These are phyloP conservation scores for Shiraia bambusicola DNA, from an alignment of 2,329 filamentous ascomycete genomes.

Conservation along the genomic window DNA sequence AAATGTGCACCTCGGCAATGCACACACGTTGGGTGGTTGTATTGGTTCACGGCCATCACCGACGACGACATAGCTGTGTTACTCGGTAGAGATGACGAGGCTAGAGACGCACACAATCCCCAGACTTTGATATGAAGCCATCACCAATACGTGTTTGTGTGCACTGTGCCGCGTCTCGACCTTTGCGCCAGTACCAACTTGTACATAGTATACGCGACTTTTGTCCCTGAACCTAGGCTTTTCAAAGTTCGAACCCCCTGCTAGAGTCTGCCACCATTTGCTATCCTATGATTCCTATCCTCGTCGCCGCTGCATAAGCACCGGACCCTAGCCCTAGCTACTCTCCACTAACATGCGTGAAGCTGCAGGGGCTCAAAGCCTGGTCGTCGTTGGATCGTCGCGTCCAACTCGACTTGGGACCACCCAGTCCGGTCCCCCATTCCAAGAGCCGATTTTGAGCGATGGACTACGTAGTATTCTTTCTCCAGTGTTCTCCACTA, in stretches of 20 bases:
- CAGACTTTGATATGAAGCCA: too few species aligned
- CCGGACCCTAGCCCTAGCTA: constrained; percentile 25
- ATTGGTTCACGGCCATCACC: too few species aligned
- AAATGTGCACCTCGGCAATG: too few species aligned
- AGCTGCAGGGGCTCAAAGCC: constrained; percentile 28
- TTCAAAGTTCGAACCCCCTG: constrained; percentile 20
- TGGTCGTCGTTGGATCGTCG: constrained; percentile 33
- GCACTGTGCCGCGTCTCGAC: too few species aligned
- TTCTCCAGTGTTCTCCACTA: too few species aligned
- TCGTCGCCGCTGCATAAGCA: constrained; percentile 20
- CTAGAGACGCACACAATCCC: constrained; percentile 4
- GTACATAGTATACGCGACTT: constrained; percentile 12
- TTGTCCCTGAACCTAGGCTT: constrained; percentile 31
- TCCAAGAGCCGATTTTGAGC: constrained; percentile 30
- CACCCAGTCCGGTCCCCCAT: constrained; percentile 29
- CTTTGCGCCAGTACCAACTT: constrained; percentile 25
- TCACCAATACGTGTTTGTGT: too few species aligned
- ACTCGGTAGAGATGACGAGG: too few species aligned
- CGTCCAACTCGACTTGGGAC: constrained; percentile 11
- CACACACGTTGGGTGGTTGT: too few species aligned
- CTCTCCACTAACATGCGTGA: constrained; percentile 22
- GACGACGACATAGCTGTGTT: too few species aligned
- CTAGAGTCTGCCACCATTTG: constrained; percentile 20
- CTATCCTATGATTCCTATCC: too few species aligned
- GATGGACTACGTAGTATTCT: constrained; percentile 22